These are phyloP conservation scores for Mariannaea sp. DNA, from an alignment of 2,329 filamentous ascomycete genomes.

Conservation along the genomic window DNA sequence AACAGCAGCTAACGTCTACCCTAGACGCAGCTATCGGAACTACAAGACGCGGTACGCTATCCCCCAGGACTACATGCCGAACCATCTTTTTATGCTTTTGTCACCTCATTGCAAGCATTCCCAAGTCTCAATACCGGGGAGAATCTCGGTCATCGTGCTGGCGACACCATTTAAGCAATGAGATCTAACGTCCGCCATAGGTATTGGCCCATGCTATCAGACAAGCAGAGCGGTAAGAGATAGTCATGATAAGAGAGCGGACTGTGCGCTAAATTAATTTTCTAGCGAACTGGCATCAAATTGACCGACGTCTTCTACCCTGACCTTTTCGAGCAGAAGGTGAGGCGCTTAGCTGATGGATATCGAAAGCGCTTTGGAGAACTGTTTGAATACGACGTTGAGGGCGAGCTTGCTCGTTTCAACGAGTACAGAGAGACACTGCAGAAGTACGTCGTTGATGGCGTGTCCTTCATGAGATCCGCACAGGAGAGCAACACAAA, in stretches of 20 bases:
- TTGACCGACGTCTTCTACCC: constrained; percentile 71
- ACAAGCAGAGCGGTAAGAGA: constrained; percentile 37
- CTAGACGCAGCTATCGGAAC: constrained; percentile 42
- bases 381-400: constrained; percentile 64
- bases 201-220: constrained; percentile 47
- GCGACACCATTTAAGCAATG: constrained; percentile 28
- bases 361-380: constrained; percentile 68
- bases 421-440: constrained; percentile 61
- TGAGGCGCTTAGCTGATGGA: constrained; percentile 63
- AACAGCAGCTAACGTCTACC: constrained; percentile 36
- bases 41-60: constrained; percentile 43
- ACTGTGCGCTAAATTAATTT: constrained; percentile 34
- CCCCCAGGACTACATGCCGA: constrained; percentile 24
- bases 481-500: constrained; percentile 63
- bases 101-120: constrained; percentile 25
- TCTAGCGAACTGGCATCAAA: constrained; percentile 66
- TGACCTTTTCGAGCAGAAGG: constrained; percentile 67
- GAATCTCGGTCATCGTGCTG: constrained; percentile 19
- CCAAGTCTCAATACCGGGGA: constrained; percentile 22
- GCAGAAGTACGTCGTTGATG: constrained; percentile 64
- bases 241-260: constrained; percentile 21
- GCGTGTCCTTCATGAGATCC: constrained; percentile 64
- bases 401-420: constrained; percentile 68
- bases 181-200: constrained; percentile 36
- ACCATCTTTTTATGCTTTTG: constrained; percentile 19